Base-by-base conservation (phyloP, 805 yeast species). In the Cyberlindnera mrakii region DNA sequence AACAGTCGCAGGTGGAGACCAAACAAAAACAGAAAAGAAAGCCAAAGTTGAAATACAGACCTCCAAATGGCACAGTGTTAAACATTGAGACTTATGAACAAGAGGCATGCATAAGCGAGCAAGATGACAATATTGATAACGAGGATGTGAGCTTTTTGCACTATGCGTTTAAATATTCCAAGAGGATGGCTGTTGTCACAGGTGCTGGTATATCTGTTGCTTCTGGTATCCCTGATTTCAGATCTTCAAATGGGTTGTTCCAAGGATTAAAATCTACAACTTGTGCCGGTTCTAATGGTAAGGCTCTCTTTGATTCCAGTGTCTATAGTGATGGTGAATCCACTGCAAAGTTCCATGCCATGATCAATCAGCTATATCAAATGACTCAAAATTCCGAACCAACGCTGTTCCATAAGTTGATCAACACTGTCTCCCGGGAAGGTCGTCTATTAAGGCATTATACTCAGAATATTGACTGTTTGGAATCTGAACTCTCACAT, bases 171-270 rank as follows among this genome's bases (percentile, higher is more conserved):
- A 60, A 58, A 30, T 70, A 82, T 51, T 71, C 90, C 27, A 76
- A 72, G 49, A 73, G 74, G 48, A 66, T 82, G 27, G 71, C 86
- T 3, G 75, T 82, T 25, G 72, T 89, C 25, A 77, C 90, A 1
- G 97, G 97, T 10, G 97, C 97, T 15, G 96, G 96, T 3, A 77
- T 86, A 16, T 86, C 96, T 11, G 93, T 90, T 42, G 83, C 85
- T 25, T 87, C 95, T 1, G 96, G 96, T 5, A 89, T 88, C 33
- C 96, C 96, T 4, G 93, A 84, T 54, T 84, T 88, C 57, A 67
- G 96, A 58, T 84, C 95, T 7, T 75, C 87, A 1, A 67, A 79
- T 46, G 96, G 96, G 2, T 70, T 89, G 38, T 86, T 89, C 58
- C 75, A 77, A 43, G 75, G 77, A 13, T 60, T 78, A 33, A 66